Percentiles rank a stretch among this genome's conserved stretches.
Conservation (phyloP, 2,329 filamentous ascomycete species). For the Gaeumannomyces sp. region DNA sequence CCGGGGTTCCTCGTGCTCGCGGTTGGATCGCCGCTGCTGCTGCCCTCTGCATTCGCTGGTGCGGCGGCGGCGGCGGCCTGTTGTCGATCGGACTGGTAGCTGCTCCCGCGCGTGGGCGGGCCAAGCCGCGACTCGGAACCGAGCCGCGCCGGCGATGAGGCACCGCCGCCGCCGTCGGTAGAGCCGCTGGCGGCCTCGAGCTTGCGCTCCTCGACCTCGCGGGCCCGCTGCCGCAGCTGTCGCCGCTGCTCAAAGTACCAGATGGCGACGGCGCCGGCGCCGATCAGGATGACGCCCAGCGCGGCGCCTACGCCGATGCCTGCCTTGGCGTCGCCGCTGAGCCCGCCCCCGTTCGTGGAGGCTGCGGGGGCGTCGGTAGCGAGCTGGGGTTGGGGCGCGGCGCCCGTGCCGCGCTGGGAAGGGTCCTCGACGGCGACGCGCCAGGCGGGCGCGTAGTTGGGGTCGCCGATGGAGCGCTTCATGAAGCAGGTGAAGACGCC, state of each 20-base stretch:
- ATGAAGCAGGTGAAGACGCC: constrained; percentile 27
- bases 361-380: not conserved
- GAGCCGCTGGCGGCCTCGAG: not conserved
- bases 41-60: not conserved
- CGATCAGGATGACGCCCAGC: constrained; percentile 33
- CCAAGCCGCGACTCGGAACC: not conserved
- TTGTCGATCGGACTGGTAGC: not conserved
- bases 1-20: not conserved
- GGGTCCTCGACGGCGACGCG: constrained; percentile 25
- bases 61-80: not conserved
- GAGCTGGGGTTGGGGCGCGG: not conserved
- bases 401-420: constrained; percentile 3
- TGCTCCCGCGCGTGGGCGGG: not conserved
- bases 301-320: constrained; percentile 50
- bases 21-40: not conserved
- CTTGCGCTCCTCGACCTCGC: constrained; percentile 2
- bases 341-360: constrained; percentile 1
- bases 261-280: not conserved
- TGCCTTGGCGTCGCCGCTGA: constrained; percentile 46
- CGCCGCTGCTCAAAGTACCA: constrained; percentile 7
- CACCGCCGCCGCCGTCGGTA: not conserved
- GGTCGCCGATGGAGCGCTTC: constrained; percentile 25
- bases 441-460: constrained; percentile 23
- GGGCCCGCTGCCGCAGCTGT: not conserved
- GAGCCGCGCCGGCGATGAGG: not conserved